Evolutionary conservation across 2,329 filamentous ascomycete genomes (phyloP), one percentile per base, ranked within the genome.

Genomic region (Incumbomyces delicatus): DNA sequence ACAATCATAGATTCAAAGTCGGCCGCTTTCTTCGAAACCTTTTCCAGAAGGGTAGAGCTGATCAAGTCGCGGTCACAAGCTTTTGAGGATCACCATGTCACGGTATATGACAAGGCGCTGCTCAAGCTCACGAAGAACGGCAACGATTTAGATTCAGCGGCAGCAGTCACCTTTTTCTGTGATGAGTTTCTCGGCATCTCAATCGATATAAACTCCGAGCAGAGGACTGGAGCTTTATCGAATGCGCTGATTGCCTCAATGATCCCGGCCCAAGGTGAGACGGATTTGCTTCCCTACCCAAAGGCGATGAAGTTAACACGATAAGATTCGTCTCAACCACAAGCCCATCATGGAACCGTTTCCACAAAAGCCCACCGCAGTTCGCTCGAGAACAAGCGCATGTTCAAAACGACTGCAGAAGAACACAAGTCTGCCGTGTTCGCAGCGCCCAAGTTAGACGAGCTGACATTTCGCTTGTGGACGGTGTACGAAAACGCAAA

Each of bases 101-200:
- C 63, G 1, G 51, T 68, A 50, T 69, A 63, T 29, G 67, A 70
- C 53, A 63, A 59, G 46, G 60, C 62, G n/a, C 50, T 70, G 14
- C 43, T 69, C 35, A 47, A 55, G 7, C 53, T 69, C 29, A 64
- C 61, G 11, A 50, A 56, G 1, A 56, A 63, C 29, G 65, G 62
- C 30, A 55, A 58, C 6, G 52, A 60, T 7, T 48, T 62, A 18
- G 52, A 56, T 31, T 57, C 61, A 11, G 44, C 58, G 11, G 61
- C 63, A 2, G 61, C 62, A 1, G 53, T 68, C 10, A 61, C 64
- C 41, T 60, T 65, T 42, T 70, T 63, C 50, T 52, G 67, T 46
- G 57, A 62, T 37, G 61, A 69, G 46, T 64, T 59, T 46, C 53
- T 69, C n/a, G 63, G 61, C 6, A 57, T 65, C 30, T 31, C 41